A percentile compares a stretch with the other conserved stretches of the same genome.
Evolutionary conservation across 2,329 filamentous ascomycete genomes (phyloP).

Genomic region (Fusarium sp.): DNA sequence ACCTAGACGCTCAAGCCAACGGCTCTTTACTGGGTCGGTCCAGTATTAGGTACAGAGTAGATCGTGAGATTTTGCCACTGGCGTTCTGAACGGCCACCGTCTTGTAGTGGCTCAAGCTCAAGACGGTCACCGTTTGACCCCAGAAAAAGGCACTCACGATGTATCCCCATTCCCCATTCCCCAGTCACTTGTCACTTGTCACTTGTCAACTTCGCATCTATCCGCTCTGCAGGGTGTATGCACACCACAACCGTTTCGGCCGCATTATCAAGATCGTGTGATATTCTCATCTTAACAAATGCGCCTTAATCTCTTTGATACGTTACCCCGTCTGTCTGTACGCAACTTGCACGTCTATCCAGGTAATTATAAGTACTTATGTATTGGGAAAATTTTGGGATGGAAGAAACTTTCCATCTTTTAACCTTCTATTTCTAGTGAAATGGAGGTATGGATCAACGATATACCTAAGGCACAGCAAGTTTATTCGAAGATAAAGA

Average conservation of each 20-base stretch:
- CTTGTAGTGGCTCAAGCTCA: conserved; percentile 5
- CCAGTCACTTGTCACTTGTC: background rate
- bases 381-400: background rate
- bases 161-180: background rate
- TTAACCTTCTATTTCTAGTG: background rate
- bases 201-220: conserved; percentile 19
- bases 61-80: conserved; percentile 25
- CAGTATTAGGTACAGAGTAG: conserved; percentile 1
- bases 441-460: background rate
- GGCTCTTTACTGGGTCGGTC: conserved; percentile 17
- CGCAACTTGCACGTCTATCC: background rate
- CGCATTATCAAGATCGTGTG: conserved; percentile 15
- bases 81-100: conserved; percentile 35
- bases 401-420: background rate
- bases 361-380: background rate
- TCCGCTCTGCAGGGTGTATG: conserved; percentile 6
- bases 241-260: conserved; percentile 13
- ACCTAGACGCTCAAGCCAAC: conserved; percentile 26
- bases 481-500: background rate
- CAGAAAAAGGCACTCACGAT: conserved; percentile 26
- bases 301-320: background rate
- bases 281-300: background rate
- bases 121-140: conserved; percentile 34
- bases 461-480: background rate
- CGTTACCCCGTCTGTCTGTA: background rate